Evolutionary conservation across 208 protist genomes (phyloP).

Genomic region (Herpetomonas tarakana): DNA sequence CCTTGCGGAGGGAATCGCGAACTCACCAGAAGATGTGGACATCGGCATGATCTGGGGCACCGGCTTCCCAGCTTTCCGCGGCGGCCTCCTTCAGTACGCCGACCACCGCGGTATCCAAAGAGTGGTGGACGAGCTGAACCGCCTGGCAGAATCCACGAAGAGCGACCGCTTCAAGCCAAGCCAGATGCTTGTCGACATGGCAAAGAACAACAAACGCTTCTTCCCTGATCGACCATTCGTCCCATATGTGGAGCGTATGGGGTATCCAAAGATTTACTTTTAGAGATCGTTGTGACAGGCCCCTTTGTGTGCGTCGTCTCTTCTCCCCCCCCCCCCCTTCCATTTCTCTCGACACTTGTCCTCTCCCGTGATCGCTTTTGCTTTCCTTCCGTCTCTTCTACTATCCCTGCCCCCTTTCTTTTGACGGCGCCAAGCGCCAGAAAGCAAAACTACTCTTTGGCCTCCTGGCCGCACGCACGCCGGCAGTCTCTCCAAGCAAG

Average conservation of each 20-base stretch:
- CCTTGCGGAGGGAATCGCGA: constrained; percentile 63
- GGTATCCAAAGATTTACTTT: constrained; percentile 46
- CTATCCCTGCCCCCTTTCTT: no score
- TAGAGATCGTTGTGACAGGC: no score
- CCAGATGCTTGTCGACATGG: constrained; percentile 59
- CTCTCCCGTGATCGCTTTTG: no score
- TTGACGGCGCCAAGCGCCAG: no score
- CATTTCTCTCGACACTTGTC: no score
- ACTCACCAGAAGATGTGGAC: constrained; percentile 72
- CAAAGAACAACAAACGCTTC: constrained; percentile 51
- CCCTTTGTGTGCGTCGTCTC: no score
- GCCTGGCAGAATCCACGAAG: constrained; percentile 40
- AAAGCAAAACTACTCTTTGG: no score
- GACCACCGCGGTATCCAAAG: constrained; percentile 57
- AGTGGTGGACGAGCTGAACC: constrained; percentile 50
- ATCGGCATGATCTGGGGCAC: constrained; percentile 87
- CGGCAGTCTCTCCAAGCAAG: no score
- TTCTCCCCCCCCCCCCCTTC: no score
- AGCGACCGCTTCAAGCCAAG: constrained; percentile 61
- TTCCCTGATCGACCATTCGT: constrained; percentile 77
- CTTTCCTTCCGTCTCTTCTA: no score
- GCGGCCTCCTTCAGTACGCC: constrained; percentile 77
- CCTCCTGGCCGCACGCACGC: no score
- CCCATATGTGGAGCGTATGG: constrained; percentile 66
- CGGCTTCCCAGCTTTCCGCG: constrained; percentile 81